A percentile compares a stretch with the other conserved stretches of the same genome.
Evolutionary conservation across 129 eudicot genomes (phyloP).

Genomic region (Arctium lappa): DNA sequence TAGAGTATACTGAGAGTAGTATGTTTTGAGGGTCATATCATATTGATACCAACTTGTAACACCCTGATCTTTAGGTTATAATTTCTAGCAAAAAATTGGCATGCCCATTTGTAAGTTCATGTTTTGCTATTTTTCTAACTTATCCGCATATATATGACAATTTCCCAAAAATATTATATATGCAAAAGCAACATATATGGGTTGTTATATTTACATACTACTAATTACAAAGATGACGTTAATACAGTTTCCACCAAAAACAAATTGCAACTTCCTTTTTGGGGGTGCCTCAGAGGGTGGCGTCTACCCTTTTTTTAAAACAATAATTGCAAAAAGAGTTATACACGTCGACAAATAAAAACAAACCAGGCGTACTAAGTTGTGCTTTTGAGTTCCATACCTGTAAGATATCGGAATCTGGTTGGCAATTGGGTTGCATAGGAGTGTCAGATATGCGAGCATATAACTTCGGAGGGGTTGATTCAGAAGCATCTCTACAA

Average conservation of each 20-base stretch:
- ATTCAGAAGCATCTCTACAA: slow-evolving; percentile 42
- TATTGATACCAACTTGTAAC: too few species aligned
- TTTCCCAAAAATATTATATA: neutral
- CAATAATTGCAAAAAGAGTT: too few species aligned
- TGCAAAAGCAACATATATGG: neutral
- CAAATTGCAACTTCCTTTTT: neutral
- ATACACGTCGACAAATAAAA: too few species aligned
- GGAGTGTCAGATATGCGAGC: slow-evolving; percentile 22
- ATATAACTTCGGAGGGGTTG: slow-evolving; percentile 33
- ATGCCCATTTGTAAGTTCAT: neutral
- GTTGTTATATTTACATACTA: neutral
- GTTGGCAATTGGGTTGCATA: slow-evolving; percentile 29
- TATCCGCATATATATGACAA: neutral
- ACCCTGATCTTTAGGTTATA: neutral
- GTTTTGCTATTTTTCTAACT: neutral
- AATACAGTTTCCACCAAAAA: neutral
- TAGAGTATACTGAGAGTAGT: too few species aligned
- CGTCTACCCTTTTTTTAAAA: too few species aligned
- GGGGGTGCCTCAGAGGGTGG: too few species aligned
- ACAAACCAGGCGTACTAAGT: neutral
- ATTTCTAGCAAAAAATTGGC: neutral
- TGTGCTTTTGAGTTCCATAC: slow-evolving; percentile 29
- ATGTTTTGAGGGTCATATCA: too few species aligned
- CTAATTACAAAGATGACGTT: neutral
- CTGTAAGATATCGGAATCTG: slow-evolving; percentile 60